These are phyloP conservation scores for Arthrinium phaeospermum DNA, from an alignment of 2,329 filamentous ascomycete genomes.

Conservation along the genomic window DNA sequence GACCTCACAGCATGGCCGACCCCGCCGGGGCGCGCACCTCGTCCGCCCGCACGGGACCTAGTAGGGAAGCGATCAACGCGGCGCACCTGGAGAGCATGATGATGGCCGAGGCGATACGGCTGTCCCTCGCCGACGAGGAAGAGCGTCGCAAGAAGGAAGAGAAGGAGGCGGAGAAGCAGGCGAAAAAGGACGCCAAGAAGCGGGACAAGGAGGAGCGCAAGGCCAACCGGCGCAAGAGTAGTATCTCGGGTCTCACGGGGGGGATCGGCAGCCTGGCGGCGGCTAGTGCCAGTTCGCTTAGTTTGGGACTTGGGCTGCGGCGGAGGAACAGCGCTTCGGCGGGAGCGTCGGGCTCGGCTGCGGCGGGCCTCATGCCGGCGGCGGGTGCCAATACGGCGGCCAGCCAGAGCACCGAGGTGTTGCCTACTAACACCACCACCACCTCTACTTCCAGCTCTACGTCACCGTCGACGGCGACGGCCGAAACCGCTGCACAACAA, in stretches of 20 bases:
- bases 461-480: neutral
- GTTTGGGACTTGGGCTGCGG: conserved; percentile 63
- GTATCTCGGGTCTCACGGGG: conserved; percentile 40
- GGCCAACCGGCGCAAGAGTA: conserved; percentile 64
- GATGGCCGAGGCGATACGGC: conserved; percentile 94
- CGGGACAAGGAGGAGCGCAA: conserved; percentile 86
- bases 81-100: conserved; percentile 93
- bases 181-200: conserved; percentile 86
- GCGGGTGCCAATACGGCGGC: conserved; percentile 44
- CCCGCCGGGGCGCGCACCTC: conserved; percentile 41
- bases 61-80: conserved; percentile 41
- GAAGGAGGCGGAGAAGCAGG: conserved; percentile 80
- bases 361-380: conserved; percentile 45
- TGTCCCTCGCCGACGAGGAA: conserved; percentile 91
- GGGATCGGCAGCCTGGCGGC: conserved; percentile 49
- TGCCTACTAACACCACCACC: conserved; percentile 30
- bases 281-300: conserved; percentile 69
- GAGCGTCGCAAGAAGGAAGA: conserved; percentile 87
- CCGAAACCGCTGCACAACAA: conserved; percentile 33
- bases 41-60: conserved; percentile 34
- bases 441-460: neutral
- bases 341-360: no score
- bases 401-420: conserved; percentile 37
- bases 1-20: conserved; percentile 37
- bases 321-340: conserved; percentile 61